Base-by-base conservation (phyloP, 805 yeast species). In the Lipomyces starkeyi region DNA sequence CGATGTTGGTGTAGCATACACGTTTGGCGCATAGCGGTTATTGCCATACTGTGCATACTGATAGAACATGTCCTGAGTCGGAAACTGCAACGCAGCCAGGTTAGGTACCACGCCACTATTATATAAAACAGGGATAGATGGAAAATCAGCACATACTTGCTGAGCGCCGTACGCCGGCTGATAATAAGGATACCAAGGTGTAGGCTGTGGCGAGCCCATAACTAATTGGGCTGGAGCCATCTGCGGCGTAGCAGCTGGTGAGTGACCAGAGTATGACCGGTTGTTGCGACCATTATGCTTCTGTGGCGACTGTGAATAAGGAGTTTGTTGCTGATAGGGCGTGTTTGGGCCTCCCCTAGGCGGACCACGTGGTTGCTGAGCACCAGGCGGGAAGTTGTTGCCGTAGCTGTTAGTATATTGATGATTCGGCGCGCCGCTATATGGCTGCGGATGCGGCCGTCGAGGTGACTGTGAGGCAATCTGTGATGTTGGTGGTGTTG, bases 381-480 rank as follows among this genome's bases (percentile, higher is more conserved):
- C 47, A 34, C 66, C 63, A 20, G 56, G 43, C 32, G 58, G 37
- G 58, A 32, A 53, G 56, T 20, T 43, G 47, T 49, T 49, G 65
- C 56, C 34, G 56, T 20, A 61, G 56, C 64, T 47, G 62, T 29
- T 61, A n/a, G 58, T 40, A 40, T 58, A 60, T 22, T 52, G 14
- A 37, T 49, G 34, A 34, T 57, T 57, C 59, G 27, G 22, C 14
- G 47, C 40, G 53, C 43, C 47, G 62, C 49, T 56, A 27, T 52
- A 57, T 8, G 68, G 63, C 64, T 58, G 70, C 63, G 53, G 70
- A 40, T 27, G 54, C 37, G 65, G 32, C 47, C 62, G 69, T 40
- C 59, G 72, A 60, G 72, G 72, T 35, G 72, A 69, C 58, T 59
- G 71, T 52, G 71, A 66, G 17, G 70, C 62, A 59, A 67, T 60